Evolutionary conservation across 495 filamentous ascomycete genomes (phyloP).

Genomic region (Aspergillus leporis): DNA sequence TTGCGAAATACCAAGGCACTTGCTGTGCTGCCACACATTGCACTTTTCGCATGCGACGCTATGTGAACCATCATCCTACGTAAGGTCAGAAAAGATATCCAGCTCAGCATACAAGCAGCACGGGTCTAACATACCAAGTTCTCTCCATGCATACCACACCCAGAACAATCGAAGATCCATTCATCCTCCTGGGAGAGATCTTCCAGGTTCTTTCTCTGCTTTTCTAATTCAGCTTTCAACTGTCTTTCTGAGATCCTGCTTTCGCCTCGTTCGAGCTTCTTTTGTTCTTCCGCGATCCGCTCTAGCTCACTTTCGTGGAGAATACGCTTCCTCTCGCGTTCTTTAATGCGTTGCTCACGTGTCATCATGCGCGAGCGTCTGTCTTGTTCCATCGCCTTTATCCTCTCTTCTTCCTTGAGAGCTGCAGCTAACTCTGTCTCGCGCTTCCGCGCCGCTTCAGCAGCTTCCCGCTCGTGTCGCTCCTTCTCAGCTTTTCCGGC

Average conservation of each 20-base stretch:
- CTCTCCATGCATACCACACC: slow-evolving; percentile 85
- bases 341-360: slow-evolving; percentile 77
- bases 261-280: slow-evolving; percentile 60
- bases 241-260: slow-evolving; percentile 76
- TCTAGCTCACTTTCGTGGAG: slow-evolving; percentile 82
- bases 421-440: slow-evolving; percentile 64
- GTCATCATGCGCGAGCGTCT: slow-evolving; percentile 80
- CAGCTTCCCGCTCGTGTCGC: slow-evolving; percentile 66
- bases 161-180: slow-evolving; percentile 91
- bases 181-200: slow-evolving; percentile 76
- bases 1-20: slow-evolving; percentile 78
- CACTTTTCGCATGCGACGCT: slow-evolving; percentile 94
- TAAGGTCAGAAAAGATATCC: slow-evolving; percentile 16
- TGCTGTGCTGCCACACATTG: slow-evolving; percentile 95
- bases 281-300: slow-evolving; percentile 74
- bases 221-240: slow-evolving; percentile 74
- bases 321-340: slow-evolving; percentile 77
- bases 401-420: slow-evolving; percentile 66
- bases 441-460: slow-evolving; percentile 70
- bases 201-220: slow-evolving; percentile 68
- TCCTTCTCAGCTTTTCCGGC: slow-evolving; percentile 79
- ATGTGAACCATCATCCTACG: slow-evolving; percentile 85
- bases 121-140: slow-evolving; percentile 54
- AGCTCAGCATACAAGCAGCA: neutral
- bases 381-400: slow-evolving; percentile 70